A percentile compares a stretch with the other conserved stretches of the same genome.
Conservation (phyloP, 176 grass and related monocot species). For the Hordeum vulgare region DNA sequence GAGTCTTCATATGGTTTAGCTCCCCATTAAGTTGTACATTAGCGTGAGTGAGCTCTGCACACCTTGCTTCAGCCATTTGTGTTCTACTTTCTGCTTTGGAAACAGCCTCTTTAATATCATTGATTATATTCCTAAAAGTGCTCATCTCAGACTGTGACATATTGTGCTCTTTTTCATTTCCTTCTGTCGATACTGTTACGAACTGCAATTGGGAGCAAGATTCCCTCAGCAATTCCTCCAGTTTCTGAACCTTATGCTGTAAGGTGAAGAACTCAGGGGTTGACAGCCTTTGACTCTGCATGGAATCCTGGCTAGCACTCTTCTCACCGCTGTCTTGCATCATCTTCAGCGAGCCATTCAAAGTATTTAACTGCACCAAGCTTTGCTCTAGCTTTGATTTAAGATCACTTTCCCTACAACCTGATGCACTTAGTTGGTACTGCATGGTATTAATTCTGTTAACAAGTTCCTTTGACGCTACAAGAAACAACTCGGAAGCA, state of each 20-base stretch:
- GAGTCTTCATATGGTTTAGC: slow-evolving; percentile 26
- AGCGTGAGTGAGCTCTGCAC: slow-evolving; percentile 29
- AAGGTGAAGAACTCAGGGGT: slow-evolving; percentile 26
- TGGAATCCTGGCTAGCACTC: not conserved
- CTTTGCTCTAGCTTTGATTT: slow-evolving; percentile 23
- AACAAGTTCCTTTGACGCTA: slow-evolving; percentile 49
- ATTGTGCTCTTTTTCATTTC: slow-evolving; percentile 11
- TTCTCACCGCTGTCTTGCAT: not conserved
- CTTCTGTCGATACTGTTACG: not conserved
- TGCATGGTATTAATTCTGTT: slow-evolving; percentile 31
- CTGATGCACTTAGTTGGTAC: slow-evolving; percentile 15
- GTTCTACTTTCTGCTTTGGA: slow-evolving; percentile 45
- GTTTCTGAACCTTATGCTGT: slow-evolving; percentile 22
- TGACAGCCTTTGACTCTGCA: not conserved
- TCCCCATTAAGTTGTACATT: slow-evolving; percentile 46
- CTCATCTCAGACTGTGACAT: not conserved
- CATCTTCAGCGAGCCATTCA: not conserved
- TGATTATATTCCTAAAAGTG: slow-evolving; percentile 26
- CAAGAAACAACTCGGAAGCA: slow-evolving; percentile 45
- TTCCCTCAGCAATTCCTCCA: slow-evolving; percentile 34
- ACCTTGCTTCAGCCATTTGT: slow-evolving; percentile 38
- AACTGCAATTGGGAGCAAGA: not conserved
- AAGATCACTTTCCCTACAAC: slow-evolving; percentile 13
- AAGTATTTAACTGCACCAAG: not conserved
- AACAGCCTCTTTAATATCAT: slow-evolving; percentile 38